Percentiles rank a stretch among this genome's conserved stretches.
Conservation (phyloP, 805 yeast species). For the Metschnikowia sp. region DNA sequence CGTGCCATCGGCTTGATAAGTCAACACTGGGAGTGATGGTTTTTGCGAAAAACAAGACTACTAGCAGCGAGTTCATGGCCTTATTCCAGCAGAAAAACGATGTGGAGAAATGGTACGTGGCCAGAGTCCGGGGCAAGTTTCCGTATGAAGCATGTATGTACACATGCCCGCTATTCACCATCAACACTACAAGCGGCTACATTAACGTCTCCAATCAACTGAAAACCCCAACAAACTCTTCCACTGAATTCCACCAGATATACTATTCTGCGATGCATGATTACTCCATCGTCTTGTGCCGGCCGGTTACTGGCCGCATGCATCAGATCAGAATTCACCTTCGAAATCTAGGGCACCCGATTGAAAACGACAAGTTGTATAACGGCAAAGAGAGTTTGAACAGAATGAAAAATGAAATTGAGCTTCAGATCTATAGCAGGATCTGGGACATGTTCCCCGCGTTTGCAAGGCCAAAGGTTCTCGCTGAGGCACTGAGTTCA, state of each 20-base stretch:
- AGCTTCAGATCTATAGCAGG: conserved; percentile 4
- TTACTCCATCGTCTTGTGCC: conserved; percentile 46
- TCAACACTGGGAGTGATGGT: conserved; percentile 50
- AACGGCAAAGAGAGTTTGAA: conserved; percentile 4
- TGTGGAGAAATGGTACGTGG: conserved; percentile 42
- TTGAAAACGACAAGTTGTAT: conserved; percentile 16
- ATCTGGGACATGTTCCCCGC: conserved; percentile 6
- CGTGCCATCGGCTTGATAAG: conserved; percentile 49
- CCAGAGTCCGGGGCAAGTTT: conserved; percentile 42
- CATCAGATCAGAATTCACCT: conserved; percentile 59
- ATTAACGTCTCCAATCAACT: conserved; percentile 24
- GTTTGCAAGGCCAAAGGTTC: not conserved
- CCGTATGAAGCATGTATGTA: conserved; percentile 28
- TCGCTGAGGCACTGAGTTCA: not conserved
- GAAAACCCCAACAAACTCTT: conserved; percentile 27
- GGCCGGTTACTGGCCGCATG: conserved; percentile 51
- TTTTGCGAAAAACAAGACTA: conserved; percentile 34
- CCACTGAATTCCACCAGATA: conserved; percentile 32
- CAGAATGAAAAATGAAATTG: conserved; percentile 6
- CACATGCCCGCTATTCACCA: conserved; percentile 38
- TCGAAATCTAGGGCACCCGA: conserved; percentile 37
- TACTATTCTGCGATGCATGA: conserved; percentile 24
- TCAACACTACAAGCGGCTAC: conserved; percentile 26
- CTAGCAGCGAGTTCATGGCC: conserved; percentile 30
- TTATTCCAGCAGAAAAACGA: conserved; percentile 28